phyloP scores from a whole-genome alignment of 495 filamentous ascomycete genomes.

The Recurvomyces mirabilis region DNA sequence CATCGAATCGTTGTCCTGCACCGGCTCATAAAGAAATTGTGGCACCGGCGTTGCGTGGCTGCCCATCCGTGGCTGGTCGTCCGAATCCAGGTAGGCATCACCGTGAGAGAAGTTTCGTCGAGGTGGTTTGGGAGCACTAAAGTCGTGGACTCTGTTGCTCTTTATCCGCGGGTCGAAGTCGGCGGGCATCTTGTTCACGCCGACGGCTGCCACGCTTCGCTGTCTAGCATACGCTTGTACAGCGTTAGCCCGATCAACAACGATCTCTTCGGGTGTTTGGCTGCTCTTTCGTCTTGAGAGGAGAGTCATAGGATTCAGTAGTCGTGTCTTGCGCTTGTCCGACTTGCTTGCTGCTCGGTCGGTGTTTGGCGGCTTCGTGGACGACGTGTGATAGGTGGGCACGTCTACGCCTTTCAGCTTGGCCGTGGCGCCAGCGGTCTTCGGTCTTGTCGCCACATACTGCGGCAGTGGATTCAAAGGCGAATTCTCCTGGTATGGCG shows the following conservation, averaged over 20 bases:
- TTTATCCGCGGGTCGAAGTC: conserved; percentile 77
- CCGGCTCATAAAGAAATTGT: background rate
- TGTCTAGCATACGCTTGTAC: conserved; percentile 33
- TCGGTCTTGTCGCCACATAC: conserved; percentile 13
- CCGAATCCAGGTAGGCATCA: conserved; percentile 20
- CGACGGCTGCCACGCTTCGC: conserved; percentile 32
- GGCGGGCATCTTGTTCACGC: conserved; percentile 34
- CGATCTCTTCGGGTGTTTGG: conserved; percentile 26
- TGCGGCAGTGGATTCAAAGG: conserved; percentile 11
- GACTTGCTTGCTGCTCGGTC: conserved; percentile 12
- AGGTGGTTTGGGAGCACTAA: conserved; percentile 72
- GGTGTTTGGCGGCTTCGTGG: background rate
- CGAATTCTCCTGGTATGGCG: conserved; percentile 14
- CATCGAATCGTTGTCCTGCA: background rate
- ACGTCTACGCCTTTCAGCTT: conserved; percentile 8
- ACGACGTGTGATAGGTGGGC: conserved; percentile 13
- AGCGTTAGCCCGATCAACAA: conserved; percentile 33
- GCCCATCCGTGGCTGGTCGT: background rate
- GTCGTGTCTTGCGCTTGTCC: conserved; percentile 52
- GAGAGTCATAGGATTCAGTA: conserved; percentile 57
- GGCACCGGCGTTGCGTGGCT: background rate
- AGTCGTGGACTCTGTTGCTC: conserved; percentile 80
- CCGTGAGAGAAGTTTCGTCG: conserved; percentile 41
- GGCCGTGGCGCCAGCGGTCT: conserved; percentile 11
- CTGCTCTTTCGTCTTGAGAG: conserved; percentile 48